Conservation (phyloP, 2,329 filamentous ascomycete genomes). For the Phyllosticta citriasiana region DNA sequence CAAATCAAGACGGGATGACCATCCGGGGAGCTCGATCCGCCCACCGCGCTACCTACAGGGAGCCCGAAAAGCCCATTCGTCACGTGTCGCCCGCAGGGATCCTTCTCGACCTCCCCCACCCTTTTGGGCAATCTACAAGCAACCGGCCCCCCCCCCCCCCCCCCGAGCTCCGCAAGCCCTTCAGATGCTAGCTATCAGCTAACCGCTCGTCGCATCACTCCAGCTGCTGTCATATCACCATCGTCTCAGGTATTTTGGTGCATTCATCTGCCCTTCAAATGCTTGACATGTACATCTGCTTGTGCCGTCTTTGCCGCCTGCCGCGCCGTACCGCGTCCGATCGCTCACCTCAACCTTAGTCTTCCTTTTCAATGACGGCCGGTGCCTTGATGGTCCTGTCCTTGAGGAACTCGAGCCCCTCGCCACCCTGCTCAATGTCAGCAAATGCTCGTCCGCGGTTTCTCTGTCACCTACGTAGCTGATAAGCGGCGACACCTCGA, state of each 20-base stretch:
- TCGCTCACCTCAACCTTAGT: conserved; percentile 19
- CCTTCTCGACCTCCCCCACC: not conserved
- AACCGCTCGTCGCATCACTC: not conserved
- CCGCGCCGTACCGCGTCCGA: not conserved
- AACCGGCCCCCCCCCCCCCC: not conserved
- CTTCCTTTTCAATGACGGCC: conserved; percentile 53
- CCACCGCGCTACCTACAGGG: not conserved
- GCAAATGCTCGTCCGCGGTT: not conserved
- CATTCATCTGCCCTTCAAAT: not conserved
- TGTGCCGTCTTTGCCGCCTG: not conserved
- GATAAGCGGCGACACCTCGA: conserved; percentile 86
- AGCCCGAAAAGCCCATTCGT: not conserved
- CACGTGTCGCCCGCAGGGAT: not conserved
- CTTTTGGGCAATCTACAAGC: not conserved
- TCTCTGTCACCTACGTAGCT: conserved; percentile 69
- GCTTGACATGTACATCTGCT: not conserved
- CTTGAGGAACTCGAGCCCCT: conserved; percentile 53
- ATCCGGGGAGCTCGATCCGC: not conserved
- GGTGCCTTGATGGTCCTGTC: conserved; percentile 51
- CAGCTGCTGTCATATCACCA: not conserved
- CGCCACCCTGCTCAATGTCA: conserved; percentile 41
- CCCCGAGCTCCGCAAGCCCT: not conserved
- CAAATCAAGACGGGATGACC: not conserved
- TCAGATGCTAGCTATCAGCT: not conserved
- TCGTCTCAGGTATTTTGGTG: not conserved